Conservation (phyloP, 441 rosid species). For the Rhodomyrtus psidioides region DNA sequence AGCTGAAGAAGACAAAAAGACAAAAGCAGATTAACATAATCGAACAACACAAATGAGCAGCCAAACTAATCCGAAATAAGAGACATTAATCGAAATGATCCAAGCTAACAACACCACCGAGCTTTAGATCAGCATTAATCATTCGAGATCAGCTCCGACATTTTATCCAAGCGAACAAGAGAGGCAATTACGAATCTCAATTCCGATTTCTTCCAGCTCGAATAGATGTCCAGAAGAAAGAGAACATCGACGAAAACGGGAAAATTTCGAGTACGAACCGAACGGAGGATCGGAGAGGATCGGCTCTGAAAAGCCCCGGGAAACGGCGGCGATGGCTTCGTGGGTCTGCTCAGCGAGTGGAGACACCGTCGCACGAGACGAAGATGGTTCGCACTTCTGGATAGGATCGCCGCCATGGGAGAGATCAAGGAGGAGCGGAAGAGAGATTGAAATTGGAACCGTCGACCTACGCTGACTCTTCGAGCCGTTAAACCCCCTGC, state of each 20-base stretch:
- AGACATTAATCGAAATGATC: not conserved
- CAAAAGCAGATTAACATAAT: not conserved
- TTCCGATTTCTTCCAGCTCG: not conserved
- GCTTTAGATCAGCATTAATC: not conserved
- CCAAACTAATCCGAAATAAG: not conserved
- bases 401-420: slow-evolving; percentile 53
- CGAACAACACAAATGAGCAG: not conserved
- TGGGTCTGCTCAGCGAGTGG: slow-evolving; percentile 9
- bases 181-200: not conserved
- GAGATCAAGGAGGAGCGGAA: not conserved
- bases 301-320: slow-evolving; percentile 12
- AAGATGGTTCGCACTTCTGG: slow-evolving; percentile 30
- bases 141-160: not conserved
- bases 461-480: not conserved
- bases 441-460: not conserved
- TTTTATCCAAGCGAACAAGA: not conserved
- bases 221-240: not conserved
- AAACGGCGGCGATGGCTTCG: slow-evolving; percentile 10
- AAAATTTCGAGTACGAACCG: slow-evolving; percentile 22
- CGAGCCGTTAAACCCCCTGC: not conserved
- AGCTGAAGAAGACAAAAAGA: slow-evolving; percentile 13
- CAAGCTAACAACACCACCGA: not conserved
- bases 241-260: not conserved
- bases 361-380: slow-evolving; percentile 15
- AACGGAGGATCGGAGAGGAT: slow-evolving; percentile 15